These are phyloP conservation scores for Cercospora citrullina DNA, from an alignment of 2,329 filamentous ascomycete species.

Conservation along the genomic window DNA sequence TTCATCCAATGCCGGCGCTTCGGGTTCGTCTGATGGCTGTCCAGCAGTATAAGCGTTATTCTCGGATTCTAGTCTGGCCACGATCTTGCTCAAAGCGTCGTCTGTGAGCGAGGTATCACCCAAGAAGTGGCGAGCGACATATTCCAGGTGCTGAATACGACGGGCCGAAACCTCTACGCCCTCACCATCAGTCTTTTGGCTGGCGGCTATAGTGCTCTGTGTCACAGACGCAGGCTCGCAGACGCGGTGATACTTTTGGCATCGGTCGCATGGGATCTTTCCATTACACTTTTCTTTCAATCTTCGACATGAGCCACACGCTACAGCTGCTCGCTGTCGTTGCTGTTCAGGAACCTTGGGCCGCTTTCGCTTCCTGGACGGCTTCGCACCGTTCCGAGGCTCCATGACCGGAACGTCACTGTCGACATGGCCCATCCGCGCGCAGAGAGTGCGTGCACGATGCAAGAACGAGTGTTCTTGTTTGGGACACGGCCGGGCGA, in stretches of 20 bases:
- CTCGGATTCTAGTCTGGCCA: slow-evolving; percentile 19
- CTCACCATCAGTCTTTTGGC: background rate
- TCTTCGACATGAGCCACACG: slow-evolving; percentile 18
- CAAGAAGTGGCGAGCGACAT: slow-evolving; percentile 22
- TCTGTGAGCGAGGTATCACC: slow-evolving; percentile 18
- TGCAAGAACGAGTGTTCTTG: background rate
- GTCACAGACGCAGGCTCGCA: slow-evolving; percentile 16
- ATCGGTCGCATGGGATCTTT: slow-evolving; percentile 22
- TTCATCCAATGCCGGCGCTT: slow-evolving; percentile 39
- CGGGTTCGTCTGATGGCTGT: slow-evolving; percentile 29
- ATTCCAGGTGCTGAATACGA: slow-evolving; percentile 18
- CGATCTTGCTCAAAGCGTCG: slow-evolving; percentile 18
- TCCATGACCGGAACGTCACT: background rate
- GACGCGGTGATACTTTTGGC: slow-evolving; percentile 9
- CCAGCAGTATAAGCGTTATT: slow-evolving; percentile 2
- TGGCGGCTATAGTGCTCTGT: background rate
- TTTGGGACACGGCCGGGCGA: background rate
- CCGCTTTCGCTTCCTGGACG: slow-evolving; percentile 18
- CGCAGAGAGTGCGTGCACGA: background rate
- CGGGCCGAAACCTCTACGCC: background rate
- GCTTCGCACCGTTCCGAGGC: background rate
- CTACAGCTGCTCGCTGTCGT: slow-evolving; percentile 21
- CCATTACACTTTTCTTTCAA: slow-evolving; percentile 29
- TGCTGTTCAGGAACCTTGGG: slow-evolving; percentile 25
- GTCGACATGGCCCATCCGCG: slow-evolving; percentile 6